These are phyloP conservation scores for Saksenaea vasiformis DNA, from an alignment of 371 early-diverging fungal genomes.

Conservation along the genomic window DNA sequence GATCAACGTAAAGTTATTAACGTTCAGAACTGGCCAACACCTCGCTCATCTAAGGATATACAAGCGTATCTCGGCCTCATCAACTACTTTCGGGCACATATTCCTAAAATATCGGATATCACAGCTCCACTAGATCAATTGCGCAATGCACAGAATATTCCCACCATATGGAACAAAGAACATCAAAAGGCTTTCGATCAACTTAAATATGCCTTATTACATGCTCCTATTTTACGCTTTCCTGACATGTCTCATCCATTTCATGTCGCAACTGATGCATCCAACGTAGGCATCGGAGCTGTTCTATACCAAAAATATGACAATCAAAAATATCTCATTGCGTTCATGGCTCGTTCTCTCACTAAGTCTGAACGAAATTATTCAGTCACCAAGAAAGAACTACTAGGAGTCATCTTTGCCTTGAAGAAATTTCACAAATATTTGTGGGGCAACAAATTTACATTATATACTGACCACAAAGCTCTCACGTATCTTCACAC, in stretches of 20 bases:
- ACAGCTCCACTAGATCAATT: slow-evolving; percentile 26
- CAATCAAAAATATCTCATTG: slow-evolving; percentile 15
- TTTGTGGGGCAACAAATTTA: slow-evolving; percentile 27
- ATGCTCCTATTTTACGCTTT: slow-evolving; percentile 11
- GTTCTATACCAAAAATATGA: slow-evolving; percentile 27
- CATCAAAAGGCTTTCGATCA: slow-evolving; percentile 15
- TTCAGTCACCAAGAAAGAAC: slow-evolving; percentile 14
- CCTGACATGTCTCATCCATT: slow-evolving; percentile 32
- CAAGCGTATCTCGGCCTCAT: slow-evolving; percentile 22
- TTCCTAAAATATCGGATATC: slow-evolving; percentile 17
- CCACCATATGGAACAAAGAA: slow-evolving; percentile 4
- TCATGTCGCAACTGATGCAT: slow-evolving; percentile 43
- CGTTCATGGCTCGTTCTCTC: slow-evolving; percentile 17
- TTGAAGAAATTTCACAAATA: slow-evolving; percentile 31
- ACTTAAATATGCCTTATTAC: slow-evolving; percentile 1
- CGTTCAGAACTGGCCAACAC: slow-evolving; percentile 9
- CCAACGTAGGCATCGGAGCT: slow-evolving; percentile 37
- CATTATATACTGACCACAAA: background rate
- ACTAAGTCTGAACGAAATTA: slow-evolving; percentile 17
- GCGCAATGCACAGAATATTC: slow-evolving; percentile 8
- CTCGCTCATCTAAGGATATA: slow-evolving; percentile 15
- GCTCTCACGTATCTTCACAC: slow-evolving; percentile 20
- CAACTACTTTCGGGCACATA: slow-evolving; percentile 28
- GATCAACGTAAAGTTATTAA: slow-evolving; percentile 19
- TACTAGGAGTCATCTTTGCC: slow-evolving; percentile 17